Percentiles rank a stretch among this genome's conserved stretches.
Conservation (phyloP, 225 moss, liverwort and hornwort species). For the Straminergon stramineum region DNA sequence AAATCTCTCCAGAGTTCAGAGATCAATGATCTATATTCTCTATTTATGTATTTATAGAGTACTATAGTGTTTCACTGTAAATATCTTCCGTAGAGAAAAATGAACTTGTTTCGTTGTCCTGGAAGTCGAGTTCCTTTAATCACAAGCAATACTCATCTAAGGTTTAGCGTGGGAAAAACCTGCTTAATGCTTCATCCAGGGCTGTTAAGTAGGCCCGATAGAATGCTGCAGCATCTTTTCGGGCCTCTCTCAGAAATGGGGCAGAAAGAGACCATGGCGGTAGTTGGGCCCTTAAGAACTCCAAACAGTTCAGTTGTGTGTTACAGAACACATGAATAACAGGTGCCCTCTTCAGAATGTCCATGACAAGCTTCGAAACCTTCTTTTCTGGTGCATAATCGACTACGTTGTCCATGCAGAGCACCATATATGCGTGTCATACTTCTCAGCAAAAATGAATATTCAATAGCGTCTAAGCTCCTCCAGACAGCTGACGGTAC, state of each 20-base stretch:
- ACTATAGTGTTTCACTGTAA: background rate
- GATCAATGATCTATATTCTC: background rate
- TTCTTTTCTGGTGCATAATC: constrained; percentile 73
- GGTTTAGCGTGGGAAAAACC: constrained; percentile 19
- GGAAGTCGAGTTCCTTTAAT: background rate
- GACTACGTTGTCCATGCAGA: constrained; percentile 29
- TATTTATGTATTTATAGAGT: background rate
- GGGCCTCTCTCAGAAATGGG: constrained; percentile 55
- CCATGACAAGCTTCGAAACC: constrained; percentile 49
- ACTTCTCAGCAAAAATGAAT: background rate
- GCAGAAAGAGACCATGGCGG: constrained; percentile 66
- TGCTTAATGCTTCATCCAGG: constrained; percentile 65
- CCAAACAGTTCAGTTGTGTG: constrained; percentile 54
- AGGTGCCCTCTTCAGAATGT: constrained; percentile 59
- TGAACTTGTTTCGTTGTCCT: background rate
- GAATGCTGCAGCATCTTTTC: constrained; percentile 43
- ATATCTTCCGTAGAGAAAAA: background rate
- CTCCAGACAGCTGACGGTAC: background rate
- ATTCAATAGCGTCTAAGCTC: background rate
- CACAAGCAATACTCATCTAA: background rate
- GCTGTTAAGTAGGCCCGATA: constrained; percentile 49
- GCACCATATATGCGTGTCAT: background rate
- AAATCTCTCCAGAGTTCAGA: background rate
- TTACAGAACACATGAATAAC: constrained; percentile 81
- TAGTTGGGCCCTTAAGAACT: constrained; percentile 60